phyloP scores from a whole-genome alignment of 192 early-diverging fungal species.

The Geosiphon pyriformis region DNA sequence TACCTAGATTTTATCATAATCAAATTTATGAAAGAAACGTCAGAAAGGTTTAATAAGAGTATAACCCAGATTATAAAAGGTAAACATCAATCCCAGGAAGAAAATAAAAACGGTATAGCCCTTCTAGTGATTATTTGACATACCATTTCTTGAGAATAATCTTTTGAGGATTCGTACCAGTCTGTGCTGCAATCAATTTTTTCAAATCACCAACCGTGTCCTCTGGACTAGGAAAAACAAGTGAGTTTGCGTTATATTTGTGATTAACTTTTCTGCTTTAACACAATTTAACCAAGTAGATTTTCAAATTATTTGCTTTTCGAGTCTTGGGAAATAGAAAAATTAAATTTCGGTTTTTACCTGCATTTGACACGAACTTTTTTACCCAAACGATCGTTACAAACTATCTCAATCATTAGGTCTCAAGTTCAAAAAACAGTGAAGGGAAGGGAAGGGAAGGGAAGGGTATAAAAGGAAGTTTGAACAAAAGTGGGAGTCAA shows the following conservation, averaged over 20 bases:
- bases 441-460: not conserved
- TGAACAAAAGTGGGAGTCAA: no score
- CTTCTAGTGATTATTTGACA: not conserved
- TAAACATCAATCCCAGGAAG: not conserved
- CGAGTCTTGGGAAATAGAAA: not conserved
- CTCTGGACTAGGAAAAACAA: constrained; percentile 45
- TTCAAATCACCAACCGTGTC: constrained; percentile 86
- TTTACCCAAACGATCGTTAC: constrained; percentile 87
- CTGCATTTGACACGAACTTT: constrained; percentile 86
- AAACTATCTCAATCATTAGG: constrained; percentile 67
- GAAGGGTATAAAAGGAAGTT: no score
- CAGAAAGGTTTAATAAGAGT: not conserved
- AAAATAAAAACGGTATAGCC: not conserved
- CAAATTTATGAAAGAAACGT: not conserved
- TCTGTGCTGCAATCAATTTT: constrained; percentile 80
- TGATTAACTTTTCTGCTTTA: not conserved
- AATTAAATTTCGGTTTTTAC: constrained; percentile 38
- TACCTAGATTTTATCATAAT: constrained; percentile 38
- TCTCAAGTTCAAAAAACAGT: not conserved
- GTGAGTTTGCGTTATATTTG: not conserved
- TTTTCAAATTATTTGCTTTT: no score
- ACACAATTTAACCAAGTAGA: no score
- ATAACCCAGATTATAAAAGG: not conserved
- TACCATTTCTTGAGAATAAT: constrained; percentile 89
- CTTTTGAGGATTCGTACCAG: constrained; percentile 81